These are phyloP conservation scores for Phaeosphaeria sp. DNA, from an alignment of 2,329 filamentous ascomycete genomes.

Conservation along the genomic window DNA sequence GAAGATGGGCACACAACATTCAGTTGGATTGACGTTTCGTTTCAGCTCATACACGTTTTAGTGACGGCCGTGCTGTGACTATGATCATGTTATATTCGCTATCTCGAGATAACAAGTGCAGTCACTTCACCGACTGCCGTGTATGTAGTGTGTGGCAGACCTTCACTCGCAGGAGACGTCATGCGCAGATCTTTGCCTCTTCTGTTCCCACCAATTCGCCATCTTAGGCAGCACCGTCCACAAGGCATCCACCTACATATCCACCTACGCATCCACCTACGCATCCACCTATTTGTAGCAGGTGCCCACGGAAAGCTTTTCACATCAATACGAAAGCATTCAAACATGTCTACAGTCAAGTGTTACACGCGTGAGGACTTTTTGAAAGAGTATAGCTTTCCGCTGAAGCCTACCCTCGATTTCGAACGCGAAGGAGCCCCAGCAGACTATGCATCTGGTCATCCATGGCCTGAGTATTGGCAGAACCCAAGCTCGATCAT, in stretches of 20 bases:
- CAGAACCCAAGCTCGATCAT: slow-evolving; percentile 11
- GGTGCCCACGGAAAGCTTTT: not conserved
- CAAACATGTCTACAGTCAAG: not conserved
- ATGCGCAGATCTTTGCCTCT: slow-evolving; percentile 14
- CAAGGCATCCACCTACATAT: not conserved
- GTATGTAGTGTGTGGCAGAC: not conserved
- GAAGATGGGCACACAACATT: slow-evolving; percentile 30
- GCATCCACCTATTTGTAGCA: not conserved
- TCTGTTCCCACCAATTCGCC: not conserved
- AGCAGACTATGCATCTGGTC: slow-evolving; percentile 22
- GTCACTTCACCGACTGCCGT: not conserved
- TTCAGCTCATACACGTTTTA: slow-evolving; percentile 38
- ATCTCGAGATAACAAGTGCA: not conserved
- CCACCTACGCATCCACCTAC: no score
- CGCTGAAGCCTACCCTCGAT: slow-evolving; percentile 16
- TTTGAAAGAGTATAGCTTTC: slow-evolving; percentile 18
- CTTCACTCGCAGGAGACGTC: not conserved
- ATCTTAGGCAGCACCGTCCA: slow-evolving; percentile 13
- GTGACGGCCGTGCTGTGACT: not conserved
- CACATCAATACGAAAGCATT: not conserved
- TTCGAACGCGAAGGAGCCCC: slow-evolving; percentile 17
- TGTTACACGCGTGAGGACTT: slow-evolving; percentile 14
- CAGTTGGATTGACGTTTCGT: slow-evolving; percentile 42
- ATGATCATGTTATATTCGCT: not conserved
- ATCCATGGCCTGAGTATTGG: slow-evolving; percentile 22